Conservation (phyloP, 1,139 yeast species). For the Blastobotrys illinoisensis region DNA sequence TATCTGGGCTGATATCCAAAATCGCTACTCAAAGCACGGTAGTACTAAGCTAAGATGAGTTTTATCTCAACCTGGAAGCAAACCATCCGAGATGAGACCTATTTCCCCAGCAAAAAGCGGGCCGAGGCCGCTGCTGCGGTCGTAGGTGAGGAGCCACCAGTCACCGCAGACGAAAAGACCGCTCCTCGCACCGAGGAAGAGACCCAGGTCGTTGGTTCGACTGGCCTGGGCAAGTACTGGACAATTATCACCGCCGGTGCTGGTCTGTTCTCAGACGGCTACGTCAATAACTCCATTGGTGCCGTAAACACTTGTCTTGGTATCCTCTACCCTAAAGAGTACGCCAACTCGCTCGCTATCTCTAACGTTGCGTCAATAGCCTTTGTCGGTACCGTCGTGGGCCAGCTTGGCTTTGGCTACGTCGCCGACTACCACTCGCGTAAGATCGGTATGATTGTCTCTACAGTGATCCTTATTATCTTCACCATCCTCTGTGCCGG, state of each 20-base stretch:
- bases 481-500: conserved; percentile 78
- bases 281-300: conserved; percentile 76
- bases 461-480: conserved; percentile 64
- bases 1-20: background rate
- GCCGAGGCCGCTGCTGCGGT: background rate
- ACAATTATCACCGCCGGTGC: conserved; percentile 87
- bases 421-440: conserved; percentile 74
- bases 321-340: conserved; percentile 57
- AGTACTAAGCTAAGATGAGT: background rate
- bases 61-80: conserved; percentile 11
- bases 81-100: conserved; percentile 10
- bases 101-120: conserved; percentile 7
- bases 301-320: conserved; percentile 67
- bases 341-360: conserved; percentile 59
- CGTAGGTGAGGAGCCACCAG: conserved; percentile 6
- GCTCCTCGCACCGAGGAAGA: background rate
- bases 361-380: conserved; percentile 82
- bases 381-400: conserved; percentile 87
- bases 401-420: conserved; percentile 74
- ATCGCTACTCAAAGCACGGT: background rate
- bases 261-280: conserved; percentile 87
- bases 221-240: conserved; percentile 41
- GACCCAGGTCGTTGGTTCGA: background rate
- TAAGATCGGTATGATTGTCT: conserved; percentile 72
- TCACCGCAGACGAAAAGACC: conserved; percentile 1